Conservation (phyloP, 371 early-diverging fungal species). For the Mortierella sp. region DNA sequence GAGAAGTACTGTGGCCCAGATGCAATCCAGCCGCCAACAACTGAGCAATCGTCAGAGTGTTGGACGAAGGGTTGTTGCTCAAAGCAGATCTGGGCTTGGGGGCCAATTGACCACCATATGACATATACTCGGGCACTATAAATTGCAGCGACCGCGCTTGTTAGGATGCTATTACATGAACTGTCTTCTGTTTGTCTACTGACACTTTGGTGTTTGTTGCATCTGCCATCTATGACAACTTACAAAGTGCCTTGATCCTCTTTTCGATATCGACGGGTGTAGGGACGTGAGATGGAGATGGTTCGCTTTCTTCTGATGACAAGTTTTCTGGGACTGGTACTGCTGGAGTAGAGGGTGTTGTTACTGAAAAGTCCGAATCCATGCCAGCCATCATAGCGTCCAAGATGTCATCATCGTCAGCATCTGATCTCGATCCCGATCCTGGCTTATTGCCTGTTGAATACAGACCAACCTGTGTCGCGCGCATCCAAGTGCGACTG, state of each 20-base stretch:
- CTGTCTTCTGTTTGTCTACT: neutral
- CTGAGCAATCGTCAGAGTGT: conserved; percentile 71
- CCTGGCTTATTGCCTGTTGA: conserved; percentile 39
- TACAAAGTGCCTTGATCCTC: conserved; percentile 48
- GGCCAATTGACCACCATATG: conserved; percentile 48
- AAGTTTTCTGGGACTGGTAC: neutral
- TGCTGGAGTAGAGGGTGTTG: conserved; percentile 24
- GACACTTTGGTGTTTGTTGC: neutral
- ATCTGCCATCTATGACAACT: conserved; percentile 11
- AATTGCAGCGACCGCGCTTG: neutral
- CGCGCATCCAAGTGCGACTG: conserved; percentile 37
- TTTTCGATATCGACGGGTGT: conserved; percentile 48
- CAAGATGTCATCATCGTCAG: conserved; percentile 46
- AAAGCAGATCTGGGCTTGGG: conserved; percentile 42
- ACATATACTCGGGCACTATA: conserved; percentile 52
- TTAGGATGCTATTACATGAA: neutral
- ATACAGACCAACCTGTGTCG: conserved; percentile 40
- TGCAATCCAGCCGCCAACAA: conserved; percentile 93
- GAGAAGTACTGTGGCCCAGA: conserved; percentile 86
- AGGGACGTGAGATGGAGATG: conserved; percentile 30
- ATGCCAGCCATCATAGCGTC: conserved; percentile 56
- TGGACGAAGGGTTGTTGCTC: conserved; percentile 31
- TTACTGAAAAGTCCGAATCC: conserved; percentile 42
- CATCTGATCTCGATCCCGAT: conserved; percentile 20
- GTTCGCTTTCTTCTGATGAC: conserved; percentile 18